Evolutionary conservation across 2,329 filamentous ascomycete species (phyloP), one percentile per base, ranked within the genome.

Genomic region (Tolypocladium inflatum): DNA sequence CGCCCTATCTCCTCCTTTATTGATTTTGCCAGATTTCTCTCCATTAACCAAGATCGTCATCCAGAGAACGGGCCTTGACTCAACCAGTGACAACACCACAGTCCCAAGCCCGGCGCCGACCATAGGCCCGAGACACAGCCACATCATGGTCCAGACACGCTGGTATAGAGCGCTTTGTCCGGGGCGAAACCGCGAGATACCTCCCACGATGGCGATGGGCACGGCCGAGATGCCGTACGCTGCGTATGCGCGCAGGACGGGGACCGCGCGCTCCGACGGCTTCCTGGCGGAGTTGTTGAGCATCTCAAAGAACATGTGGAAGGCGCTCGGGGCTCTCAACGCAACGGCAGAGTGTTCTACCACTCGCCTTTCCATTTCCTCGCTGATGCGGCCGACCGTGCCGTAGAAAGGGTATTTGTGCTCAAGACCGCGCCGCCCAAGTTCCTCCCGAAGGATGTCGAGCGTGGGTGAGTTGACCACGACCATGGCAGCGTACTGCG

Each of bases 121-220:
- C 38, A 54, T 33, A 35, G 57, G 57, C 3, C 57, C 57, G 10
- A 56, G 35, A 38, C 54, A 55, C 10, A 59, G 50, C 57, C 57
- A 59, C 3, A 56, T 37, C 54, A 56, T 59, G 3, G 54, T 59
- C 57, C 54, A 59, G 4, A 56, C 55, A 9, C 57, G 54, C n/a
- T 59, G 45, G 23, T 43, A 56, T 17, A 33, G 2, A 2, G 26
- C 50, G 13, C 57, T 59, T 21, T 48, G n/a, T 17, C 57, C 54
- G 1, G 57, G 41, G 7, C 50, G 23, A 55, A 59, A 59, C 4
- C 30, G 33, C 13, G 57, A 59, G 8, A 56, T 37, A 1, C 37
- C 57, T 33, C 57, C 57, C 8, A 59, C 57, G 17, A 59, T 59
- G 51, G 48, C 57, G 26, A 56, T 42, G 41, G 57, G 57, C 0